Conservation (phyloP, 257 asterid species). For the Marsdenia floribunda region DNA sequence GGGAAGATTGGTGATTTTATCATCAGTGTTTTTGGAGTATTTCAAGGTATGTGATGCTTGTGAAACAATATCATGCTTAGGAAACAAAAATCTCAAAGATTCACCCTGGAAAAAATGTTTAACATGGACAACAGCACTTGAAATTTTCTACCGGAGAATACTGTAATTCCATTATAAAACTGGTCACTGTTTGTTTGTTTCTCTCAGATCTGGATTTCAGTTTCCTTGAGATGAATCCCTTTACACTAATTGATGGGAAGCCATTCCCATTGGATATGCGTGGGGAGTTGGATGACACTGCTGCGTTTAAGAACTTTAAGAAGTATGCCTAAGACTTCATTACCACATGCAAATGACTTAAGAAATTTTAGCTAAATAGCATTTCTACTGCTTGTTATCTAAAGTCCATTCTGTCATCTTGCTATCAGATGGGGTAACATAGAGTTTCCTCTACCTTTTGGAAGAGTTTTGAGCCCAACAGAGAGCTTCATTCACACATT, state of each 20-base stretch:
- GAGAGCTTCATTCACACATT: slow-evolving; percentile 76
- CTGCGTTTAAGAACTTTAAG: slow-evolving; percentile 83
- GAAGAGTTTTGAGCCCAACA: slow-evolving; percentile 83
- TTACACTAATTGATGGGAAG: slow-evolving; percentile 71
- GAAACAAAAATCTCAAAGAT: slow-evolving; percentile 3
- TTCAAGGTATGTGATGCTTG: slow-evolving; percentile 57
- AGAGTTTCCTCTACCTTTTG: slow-evolving; percentile 88
- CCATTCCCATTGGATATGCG: slow-evolving; percentile 91
- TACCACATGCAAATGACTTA: slow-evolving; percentile 5
- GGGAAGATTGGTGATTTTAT: slow-evolving; percentile 73
- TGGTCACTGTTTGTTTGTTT: not conserved
- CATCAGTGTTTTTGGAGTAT: slow-evolving; percentile 60
- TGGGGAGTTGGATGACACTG: slow-evolving; percentile 95
- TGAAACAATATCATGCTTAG: slow-evolving; percentile 4
- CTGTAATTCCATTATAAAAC: not conserved
- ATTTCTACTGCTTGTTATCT: slow-evolving; percentile 10
- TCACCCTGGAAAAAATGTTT: not conserved
- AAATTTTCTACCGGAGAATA: not conserved
- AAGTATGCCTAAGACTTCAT: slow-evolving; percentile 42
- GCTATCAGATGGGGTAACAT: slow-evolving; percentile 69
- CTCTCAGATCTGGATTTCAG: slow-evolving; percentile 77
- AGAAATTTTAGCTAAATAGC: slow-evolving; percentile 8
- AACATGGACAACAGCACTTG: not conserved
- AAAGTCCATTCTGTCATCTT: slow-evolving; percentile 12
- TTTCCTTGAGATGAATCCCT: slow-evolving; percentile 94